Evolutionary conservation across 331 rosid species (phyloP).

Genomic region (Pyrus hybrid): DNA sequence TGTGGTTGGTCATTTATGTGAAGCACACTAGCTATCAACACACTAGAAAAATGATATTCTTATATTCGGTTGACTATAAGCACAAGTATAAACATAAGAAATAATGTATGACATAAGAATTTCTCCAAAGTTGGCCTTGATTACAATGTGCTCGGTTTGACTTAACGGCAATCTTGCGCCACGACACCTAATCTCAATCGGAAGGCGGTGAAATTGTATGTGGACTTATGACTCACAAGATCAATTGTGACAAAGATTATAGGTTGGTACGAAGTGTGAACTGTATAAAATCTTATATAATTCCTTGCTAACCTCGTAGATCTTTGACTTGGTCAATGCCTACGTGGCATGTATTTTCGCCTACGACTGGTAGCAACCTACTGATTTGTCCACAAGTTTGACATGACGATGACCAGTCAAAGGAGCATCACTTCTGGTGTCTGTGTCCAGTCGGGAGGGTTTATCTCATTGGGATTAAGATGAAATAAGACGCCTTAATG

Average conservation of each 20-base stretch:
- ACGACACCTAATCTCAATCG: not conserved
- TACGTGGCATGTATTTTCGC: not conserved
- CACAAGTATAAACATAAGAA: too few relatives aligned
- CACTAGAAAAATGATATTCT: too few relatives aligned
- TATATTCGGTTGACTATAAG: too few relatives aligned
- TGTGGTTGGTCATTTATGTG: too few relatives aligned
- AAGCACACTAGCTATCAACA: too few relatives aligned
- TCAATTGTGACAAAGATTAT: not conserved
- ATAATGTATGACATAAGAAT: too few relatives aligned
- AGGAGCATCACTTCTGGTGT: not conserved
- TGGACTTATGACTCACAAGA: too few relatives aligned
- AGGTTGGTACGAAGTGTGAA: not conserved
- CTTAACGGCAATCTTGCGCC: not conserved
- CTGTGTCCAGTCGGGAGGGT: not conserved
- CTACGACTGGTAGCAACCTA: not conserved
- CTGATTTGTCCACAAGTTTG: not conserved
- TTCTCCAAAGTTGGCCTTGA: too few relatives aligned
- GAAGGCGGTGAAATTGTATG: not conserved
- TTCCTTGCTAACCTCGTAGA: not conserved
- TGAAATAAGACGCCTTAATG: not conserved
- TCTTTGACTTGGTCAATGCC: conserved; percentile 6
- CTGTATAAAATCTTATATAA: not conserved
- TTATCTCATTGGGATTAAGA: not conserved
- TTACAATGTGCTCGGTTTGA: too few relatives aligned
- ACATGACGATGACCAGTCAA: not conserved